Percentiles rank a stretch among this genome's conserved stretches.
phyloP scores from a whole-genome alignment of 768 basidiomycete species.

The Chiua virens region DNA sequence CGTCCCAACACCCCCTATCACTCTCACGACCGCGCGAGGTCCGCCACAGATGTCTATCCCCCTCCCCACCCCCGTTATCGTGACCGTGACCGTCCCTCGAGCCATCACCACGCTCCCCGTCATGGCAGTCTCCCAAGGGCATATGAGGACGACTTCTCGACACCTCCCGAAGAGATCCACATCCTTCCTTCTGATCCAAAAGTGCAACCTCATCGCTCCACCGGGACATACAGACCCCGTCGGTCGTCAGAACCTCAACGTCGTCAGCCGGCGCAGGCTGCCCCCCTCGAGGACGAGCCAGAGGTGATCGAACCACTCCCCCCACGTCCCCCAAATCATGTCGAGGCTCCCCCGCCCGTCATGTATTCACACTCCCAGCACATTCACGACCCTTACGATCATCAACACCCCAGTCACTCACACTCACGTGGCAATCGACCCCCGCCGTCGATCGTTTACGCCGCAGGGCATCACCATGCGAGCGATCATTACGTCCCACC shows the following conservation, averaged over 20 bases:
- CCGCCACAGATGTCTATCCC: conserved; percentile 34
- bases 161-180: conserved; percentile 60
- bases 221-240: conserved; percentile 32
- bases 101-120: conserved; percentile 10
- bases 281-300: conserved; percentile 23
- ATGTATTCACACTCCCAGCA: conserved; percentile 43
- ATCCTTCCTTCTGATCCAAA: conserved; percentile 53
- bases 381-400: conserved; percentile 35
- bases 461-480: conserved; percentile 44
- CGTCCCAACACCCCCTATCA: conserved; percentile 33
- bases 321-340: conserved; percentile 28
- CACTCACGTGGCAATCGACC: conserved; percentile 39
- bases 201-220: conserved; percentile 32
- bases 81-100: conserved; percentile 8
- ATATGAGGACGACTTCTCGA: conserved; percentile 19
- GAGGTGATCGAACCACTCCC: conserved; percentile 36
- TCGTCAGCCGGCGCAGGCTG: conserved; percentile 18
- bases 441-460: conserved; percentile 61
- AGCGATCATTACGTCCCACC: conserved; percentile 59
- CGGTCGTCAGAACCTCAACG: conserved; percentile 30
- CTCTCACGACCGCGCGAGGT: conserved; percentile 38
- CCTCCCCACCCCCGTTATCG: conserved; percentile 32
- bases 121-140: conserved; percentile 19
- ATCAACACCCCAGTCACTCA: conserved; percentile 34
- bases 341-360: conserved; percentile 25